Evolutionary conservation across 768 basidiomycete genomes (phyloP).

Genomic region (Fomitopsis serialis): DNA sequence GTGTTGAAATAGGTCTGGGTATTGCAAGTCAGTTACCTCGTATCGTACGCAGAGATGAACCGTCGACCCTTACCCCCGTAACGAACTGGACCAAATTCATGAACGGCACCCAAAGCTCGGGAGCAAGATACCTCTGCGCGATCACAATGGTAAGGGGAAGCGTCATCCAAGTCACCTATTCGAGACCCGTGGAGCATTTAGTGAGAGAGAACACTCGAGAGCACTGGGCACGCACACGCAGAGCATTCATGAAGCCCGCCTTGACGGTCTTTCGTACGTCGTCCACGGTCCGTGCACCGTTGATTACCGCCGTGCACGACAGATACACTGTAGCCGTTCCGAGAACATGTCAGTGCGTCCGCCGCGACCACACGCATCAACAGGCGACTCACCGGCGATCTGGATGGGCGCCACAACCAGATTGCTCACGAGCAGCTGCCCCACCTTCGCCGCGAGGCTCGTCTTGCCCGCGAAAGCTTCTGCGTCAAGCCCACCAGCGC

Average conservation of each 20-base stretch:
- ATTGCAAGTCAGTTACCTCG: background rate
- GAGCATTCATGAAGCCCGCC: slow-evolving; percentile 67
- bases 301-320: slow-evolving; percentile 78
- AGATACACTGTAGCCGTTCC: slow-evolving; percentile 48
- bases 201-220: background rate
- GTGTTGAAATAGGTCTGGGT: slow-evolving; percentile 68
- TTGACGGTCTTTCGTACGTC: slow-evolving; percentile 65
- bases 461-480: slow-evolving; percentile 74
- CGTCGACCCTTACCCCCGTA: slow-evolving; percentile 49
- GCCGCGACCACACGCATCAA: no score
- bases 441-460: slow-evolving; percentile 55
- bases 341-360: background rate
- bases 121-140: slow-evolving; percentile 76
- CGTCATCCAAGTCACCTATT: slow-evolving; percentile 73
- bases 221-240: slow-evolving; percentile 46
- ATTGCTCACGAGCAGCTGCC: slow-evolving; percentile 72
- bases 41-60: slow-evolving; percentile 19
- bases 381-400: slow-evolving; percentile 53
- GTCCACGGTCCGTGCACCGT: slow-evolving; percentile 64
- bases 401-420: slow-evolving; percentile 75
- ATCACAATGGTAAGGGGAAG: slow-evolving; percentile 69
- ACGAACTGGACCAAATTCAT: slow-evolving; percentile 76
- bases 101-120: slow-evolving; percentile 87
- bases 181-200: no score
- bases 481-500: slow-evolving; percentile 68